Evolutionary conservation across 345 rosid genomes (phyloP), one percentile per base, ranked within the genome.

Genomic region (Camelina sativa): DNA sequence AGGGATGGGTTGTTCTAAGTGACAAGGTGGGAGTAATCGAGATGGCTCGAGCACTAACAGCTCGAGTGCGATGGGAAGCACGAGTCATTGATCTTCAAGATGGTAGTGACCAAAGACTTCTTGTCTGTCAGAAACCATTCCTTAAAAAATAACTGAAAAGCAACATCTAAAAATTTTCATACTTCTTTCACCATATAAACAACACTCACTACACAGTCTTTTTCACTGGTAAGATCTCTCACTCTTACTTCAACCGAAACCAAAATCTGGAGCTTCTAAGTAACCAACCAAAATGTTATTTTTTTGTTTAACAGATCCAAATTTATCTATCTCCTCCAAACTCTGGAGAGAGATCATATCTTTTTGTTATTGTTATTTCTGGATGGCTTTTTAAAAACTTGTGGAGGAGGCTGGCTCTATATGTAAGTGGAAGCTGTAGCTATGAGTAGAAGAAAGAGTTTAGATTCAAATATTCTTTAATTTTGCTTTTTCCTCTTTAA

Each of bases 61-160:
- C 94, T 22, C 87, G 89, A 72, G 82, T 92, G 15, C 88, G 89
- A n/a, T 95, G 98, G 99, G 98, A 95, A 88, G 98, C 98, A 76
- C 83, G 99, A 74, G 92, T 92, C 77, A 91, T 92, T 13, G 97
- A 89, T 85, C 86, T 89, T 71, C 97, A 95, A 77, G 94, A 90
- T 71, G 99, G 98, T 69, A 89, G 91, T 58, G 98, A 95, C 79
- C 93, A 95, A 80, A 86, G 98, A 54, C 88, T 92, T 63, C 98
- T 95, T 43, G 97, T 95, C 79, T 92, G 98, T 83, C 96, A 92
- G 77, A 92, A 92, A 75, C 99, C 91, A 15, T 92, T 92, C 66
- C 73, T 90, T 76, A 89, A 71, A 76, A 95, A 90, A 75, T 95
- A 83, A 90, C 75, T 64, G 20, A 59, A 54, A 51, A 19, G 28